These are phyloP conservation scores for Cenchrus purpureus DNA, from an alignment of 176 grass and related monocot species.

Conservation along the genomic window DNA sequence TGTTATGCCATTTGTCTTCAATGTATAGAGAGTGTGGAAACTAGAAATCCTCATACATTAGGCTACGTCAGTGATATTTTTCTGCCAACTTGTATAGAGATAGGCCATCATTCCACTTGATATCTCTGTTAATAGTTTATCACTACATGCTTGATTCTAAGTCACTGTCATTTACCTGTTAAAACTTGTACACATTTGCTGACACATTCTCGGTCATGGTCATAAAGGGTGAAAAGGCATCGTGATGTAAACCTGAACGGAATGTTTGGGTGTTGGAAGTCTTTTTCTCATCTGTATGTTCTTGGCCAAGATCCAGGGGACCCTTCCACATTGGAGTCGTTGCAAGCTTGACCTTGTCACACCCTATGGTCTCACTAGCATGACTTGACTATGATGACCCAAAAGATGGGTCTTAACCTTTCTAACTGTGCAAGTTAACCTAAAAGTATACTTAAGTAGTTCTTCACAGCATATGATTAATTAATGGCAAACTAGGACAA, in stretches of 20 bases:
- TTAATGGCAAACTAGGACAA: constrained; percentile 3
- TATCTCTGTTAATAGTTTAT: constrained; percentile 10
- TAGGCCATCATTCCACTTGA: neutral
- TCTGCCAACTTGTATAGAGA: neutral
- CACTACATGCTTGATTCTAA: constrained; percentile 1
- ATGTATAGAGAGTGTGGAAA: neutral
- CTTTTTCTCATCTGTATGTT: constrained; percentile 3
- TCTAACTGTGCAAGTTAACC: neutral
- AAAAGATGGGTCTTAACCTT: neutral
- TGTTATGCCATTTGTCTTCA: constrained; percentile 49
- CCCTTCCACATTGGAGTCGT: neutral
- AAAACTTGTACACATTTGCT: constrained; percentile 23
- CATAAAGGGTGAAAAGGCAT: constrained; percentile 24
- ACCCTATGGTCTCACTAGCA: neutral
- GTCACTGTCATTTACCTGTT: constrained; percentile 33
- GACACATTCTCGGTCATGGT: constrained; percentile 34
- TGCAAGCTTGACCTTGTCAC: constrained; percentile 37
- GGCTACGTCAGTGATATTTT: constrained; percentile 1
- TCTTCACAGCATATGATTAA: neutral
- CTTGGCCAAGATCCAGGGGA: constrained; percentile 8
- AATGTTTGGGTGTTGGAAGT: constrained; percentile 9
- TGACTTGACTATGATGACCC: constrained; percentile 27
- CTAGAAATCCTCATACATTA: neutral
- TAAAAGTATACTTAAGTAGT: neutral
- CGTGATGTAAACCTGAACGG: constrained; percentile 28